A percentile compares a stretch with the other conserved stretches of the same genome.
Conservation (phyloP, 2,329 filamentous ascomycete species). For the Xenosphaeropsis pyriputrescens region DNA sequence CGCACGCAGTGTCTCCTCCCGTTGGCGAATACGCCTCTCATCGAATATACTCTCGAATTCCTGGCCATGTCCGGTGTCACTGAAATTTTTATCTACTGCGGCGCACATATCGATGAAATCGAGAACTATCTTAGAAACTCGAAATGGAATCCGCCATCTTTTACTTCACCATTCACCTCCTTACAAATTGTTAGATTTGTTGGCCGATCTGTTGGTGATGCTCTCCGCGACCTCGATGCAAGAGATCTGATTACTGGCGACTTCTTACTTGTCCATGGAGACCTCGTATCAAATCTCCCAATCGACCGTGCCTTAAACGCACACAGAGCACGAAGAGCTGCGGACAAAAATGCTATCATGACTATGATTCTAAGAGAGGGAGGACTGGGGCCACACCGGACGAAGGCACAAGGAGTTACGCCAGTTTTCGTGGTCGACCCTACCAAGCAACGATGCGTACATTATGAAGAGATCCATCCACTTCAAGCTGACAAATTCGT, state of each 20-base stretch:
- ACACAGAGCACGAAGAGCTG: conserved; percentile 66
- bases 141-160: conserved; percentile 60
- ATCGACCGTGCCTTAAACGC: conserved; percentile 66
- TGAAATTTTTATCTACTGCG: conserved; percentile 85
- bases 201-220: conserved; percentile 79
- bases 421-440: conserved; percentile 82
- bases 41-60: conserved; percentile 96
- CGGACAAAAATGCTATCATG: conserved; percentile 94
- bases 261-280: conserved; percentile 85
- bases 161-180: conserved; percentile 54
- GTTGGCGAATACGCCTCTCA: conserved; percentile 82
- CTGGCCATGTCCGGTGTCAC: conserved; percentile 91
- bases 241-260: conserved; percentile 76
- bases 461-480: conserved; percentile 84
- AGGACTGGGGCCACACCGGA: conserved; percentile 54
- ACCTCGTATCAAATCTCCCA: conserved; percentile 78
- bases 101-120: conserved; percentile 72
- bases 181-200: conserved; percentile 77
- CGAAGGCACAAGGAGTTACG: conserved; percentile 59
- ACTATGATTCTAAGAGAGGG: conserved; percentile 80
- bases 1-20: conserved; percentile 70
- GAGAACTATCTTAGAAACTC: conserved; percentile 77
- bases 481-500: conserved; percentile 49
- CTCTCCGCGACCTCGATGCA: conserved; percentile 84
- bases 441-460: conserved; percentile 64